Evolutionary conservation across 2,329 filamentous ascomycete species (phyloP), one percentile per base, ranked within the genome.

Genomic region (Aspergillus neoniger): DNA sequence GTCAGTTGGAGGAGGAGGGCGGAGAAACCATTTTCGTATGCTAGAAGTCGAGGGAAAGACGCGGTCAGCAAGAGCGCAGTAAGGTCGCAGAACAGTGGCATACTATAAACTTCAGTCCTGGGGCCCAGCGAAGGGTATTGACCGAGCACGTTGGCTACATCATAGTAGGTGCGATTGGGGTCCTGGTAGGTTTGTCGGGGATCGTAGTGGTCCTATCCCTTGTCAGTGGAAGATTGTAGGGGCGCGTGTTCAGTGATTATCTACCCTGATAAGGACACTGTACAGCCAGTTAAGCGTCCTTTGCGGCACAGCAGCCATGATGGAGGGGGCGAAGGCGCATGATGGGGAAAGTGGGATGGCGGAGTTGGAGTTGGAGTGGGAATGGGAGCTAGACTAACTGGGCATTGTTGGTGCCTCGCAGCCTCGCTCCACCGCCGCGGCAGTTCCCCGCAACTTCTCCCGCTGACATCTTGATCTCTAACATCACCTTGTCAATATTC

Each of bases 281-380:
- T 96, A 96, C 5, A 98, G 87, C 94, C 94, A 98, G 79, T 92
- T 93, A 72, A 98, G 83, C 63, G 96, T 89, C 79, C 92, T 91
- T 77, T 96, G 92, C 70, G 91, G 90, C 74, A 96, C 91, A 69
- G 88, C 86, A 63, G 83, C 79, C 83, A 85, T 85, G 56, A 58
- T 62, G 69, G 61, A 52, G 44, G 47, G 55, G 60, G 25, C 39
- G 41, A 17, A 19, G 39, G 25, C 39, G 39, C 53, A 55, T 55
- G 53, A 41, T 36, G 53, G 53, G 61, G 60, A 57, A 48, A 32
- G 47, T 59, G 53, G 51, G 44, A 54, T 23, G 52, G 28, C 28
- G 28, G 55, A 60, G 50, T 54, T 25, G 50, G 57, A 55, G 54
- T 55, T 54, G 47, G 43, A 56, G 32, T 50, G 23, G 50, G 57